phyloP scores from a whole-genome alignment of 75 land plant species.

The Pinus tabuliformis region DNA sequence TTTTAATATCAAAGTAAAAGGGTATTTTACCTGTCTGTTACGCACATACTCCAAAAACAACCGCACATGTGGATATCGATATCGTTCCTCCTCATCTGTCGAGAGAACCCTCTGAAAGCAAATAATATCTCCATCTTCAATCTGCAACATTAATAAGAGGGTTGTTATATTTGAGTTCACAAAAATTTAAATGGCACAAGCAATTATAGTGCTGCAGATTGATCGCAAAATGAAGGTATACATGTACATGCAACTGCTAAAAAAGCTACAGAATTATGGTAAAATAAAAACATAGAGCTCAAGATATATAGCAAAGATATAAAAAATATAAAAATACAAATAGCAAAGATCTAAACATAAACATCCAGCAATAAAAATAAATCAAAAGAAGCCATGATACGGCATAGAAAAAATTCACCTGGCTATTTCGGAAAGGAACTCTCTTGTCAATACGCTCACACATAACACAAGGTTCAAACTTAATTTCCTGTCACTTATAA shows the following conservation, averaged over 20 bases:
- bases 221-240: background rate
- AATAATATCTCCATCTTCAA: conserved; percentile 50
- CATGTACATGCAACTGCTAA: background rate
- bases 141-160: conserved; percentile 11
- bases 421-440: conserved; percentile 36
- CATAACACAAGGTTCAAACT: conserved; percentile 57
- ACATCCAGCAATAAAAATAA: background rate
- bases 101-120: conserved; percentile 40
- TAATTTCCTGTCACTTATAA: conserved; percentile 33
- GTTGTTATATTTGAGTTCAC: background rate
- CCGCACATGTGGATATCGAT: conserved; percentile 38
- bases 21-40: conserved; percentile 36
- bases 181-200: background rate
- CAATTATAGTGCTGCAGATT: background rate
- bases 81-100: conserved; percentile 25
- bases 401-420: conserved; percentile 17
- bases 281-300: background rate
- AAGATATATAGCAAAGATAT: no score
- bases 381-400: background rate
- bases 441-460: conserved; percentile 52
- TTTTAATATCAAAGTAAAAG: background rate
- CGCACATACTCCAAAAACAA: conserved; percentile 46
- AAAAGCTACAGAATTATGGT: background rate
- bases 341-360: background rate
- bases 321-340: background rate